These are phyloP conservation scores for Galeopsis tetrahit DNA, from an alignment of 257 asterid species.

Conservation along the genomic window DNA sequence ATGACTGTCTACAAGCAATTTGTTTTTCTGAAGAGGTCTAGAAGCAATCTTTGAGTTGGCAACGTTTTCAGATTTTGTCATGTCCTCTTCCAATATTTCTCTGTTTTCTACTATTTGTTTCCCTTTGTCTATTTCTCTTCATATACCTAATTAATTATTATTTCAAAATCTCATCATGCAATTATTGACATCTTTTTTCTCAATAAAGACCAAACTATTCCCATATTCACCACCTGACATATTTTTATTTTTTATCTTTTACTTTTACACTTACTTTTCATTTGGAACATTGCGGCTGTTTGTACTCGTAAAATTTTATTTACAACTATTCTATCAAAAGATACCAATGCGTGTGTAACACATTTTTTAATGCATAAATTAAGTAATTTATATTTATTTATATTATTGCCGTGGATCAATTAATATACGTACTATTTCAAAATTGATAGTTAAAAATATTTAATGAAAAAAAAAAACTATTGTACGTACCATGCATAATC, in stretches of 20 bases:
- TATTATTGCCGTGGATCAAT: no score
- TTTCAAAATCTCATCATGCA: constrained; percentile 22
- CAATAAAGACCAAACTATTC: constrained; percentile 22
- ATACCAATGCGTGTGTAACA: background rate
- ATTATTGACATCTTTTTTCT: background rate
- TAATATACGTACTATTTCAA: no score
- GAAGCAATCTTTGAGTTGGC: constrained; percentile 32
- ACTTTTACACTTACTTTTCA: background rate
- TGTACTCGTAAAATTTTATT: background rate
- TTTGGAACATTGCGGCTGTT: background rate
- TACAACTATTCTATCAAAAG: background rate
- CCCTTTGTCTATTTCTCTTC: background rate
- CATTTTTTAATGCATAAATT: background rate
- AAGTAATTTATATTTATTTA: no score
- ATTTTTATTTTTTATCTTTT: background rate
- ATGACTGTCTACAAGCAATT: constrained; percentile 27
- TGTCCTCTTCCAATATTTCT: constrained; percentile 32
- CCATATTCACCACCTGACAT: background rate
- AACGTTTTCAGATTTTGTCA: constrained; percentile 23
- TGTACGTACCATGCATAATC: no score
- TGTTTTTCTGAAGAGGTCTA: background rate
- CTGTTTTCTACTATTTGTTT: constrained; percentile 16
- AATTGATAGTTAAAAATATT: no score
- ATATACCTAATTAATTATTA: constrained; percentile 1
- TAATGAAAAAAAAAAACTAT: no score